Base-by-base conservation (phyloP, 768 basidiomycete species). In the Nidularia pulvinata region DNA sequence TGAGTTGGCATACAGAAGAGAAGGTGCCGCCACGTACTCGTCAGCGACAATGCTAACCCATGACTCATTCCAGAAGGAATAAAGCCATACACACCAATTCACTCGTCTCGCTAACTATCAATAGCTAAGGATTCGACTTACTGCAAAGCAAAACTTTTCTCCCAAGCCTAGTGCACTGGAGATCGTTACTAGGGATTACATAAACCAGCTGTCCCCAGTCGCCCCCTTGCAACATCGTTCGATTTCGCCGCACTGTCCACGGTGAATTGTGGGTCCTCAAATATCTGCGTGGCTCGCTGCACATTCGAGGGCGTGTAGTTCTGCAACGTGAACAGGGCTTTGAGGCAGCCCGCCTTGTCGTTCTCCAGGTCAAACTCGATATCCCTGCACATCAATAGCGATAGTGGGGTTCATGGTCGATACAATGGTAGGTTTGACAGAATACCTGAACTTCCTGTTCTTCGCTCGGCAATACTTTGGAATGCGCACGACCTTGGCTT, bases 1-100 rank as follows among this genome's bases (percentile, higher is more conserved):
- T n/a, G 3, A 19, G 22, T 42, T n/a, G 49, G 47, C 49, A 10
- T 43, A 47, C 46, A 2, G 35, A 19, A 37, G 1, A 9, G 33
- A 48, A 13, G n/a, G n/a, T 5, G 4, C 37, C 7, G n/a, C 2
- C 5, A 68, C 77, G 49, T 50, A 83, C 81, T 84, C 82, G 59
- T 84, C 83, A 50, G 84, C 76, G 14, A 84, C 71, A 5, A 84
- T 79, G 14, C 76, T 77, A 10, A 77, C 76, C 82, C 82, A 84
- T 36, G 62, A 61, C 32, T 69, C 68, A 52, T 84, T 80, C 30
- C 78, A 60, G 64, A 77, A 82, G 65, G 84, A 83, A 83, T 79
- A 64, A 82, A 84, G 4, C 83, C 83, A 58, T 83, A 84, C 0
- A 84, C 74, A 10, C 82, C 81, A 35, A 82, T 74, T 56, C 74